Evolutionary conservation across 208 protist species (phyloP), one percentile per base, ranked within the genome.

Genomic region (Leishmania mexicana): DNA sequence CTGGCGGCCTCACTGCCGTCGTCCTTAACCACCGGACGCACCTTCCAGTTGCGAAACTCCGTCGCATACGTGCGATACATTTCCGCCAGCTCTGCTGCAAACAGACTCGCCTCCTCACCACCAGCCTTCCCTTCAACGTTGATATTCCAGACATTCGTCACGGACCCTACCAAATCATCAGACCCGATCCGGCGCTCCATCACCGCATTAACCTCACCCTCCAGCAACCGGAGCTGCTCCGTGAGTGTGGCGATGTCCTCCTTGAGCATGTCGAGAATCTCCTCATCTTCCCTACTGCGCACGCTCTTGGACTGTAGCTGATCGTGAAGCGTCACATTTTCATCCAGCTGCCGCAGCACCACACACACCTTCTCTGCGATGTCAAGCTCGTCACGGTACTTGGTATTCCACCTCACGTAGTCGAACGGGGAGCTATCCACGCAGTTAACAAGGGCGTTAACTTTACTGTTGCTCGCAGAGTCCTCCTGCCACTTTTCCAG

Each of bases 31-130:
- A 89, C 79, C 35, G 73, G 65, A 73, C 76, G 85, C 57, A 89
- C 87, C 78, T 83, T 89, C 82, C 81, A 85, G 58, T 79, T 87
- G 60, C 84, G 89, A 24, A 89, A 79, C 28, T 94, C 87, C 0
- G 42, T 85, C 13, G 89, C 86, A 78, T 98, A 98, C 11, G 81
- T 75, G 76, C 86, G 90, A 74, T 93, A 90, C 86, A 96, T 89
- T 68, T 96, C 95, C 8, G 88, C 81, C 70, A 98, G 81, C 80
- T 98, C 95, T 0, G 79, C 79, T n/a, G 95, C 95, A 83, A 98
- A 98, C 21, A 96, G 87, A 3, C 85, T 88, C 21, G 95, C 95
- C 87, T 98, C 95, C 71, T 94, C 92, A 35, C 95, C 95, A 10
- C 95, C 95, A 8, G 95, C 95, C 75, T 94, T 96, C 19, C 95